Conservation (phyloP, 2,329 filamentous ascomycete genomes). For the Clarireedia sp. region DNA sequence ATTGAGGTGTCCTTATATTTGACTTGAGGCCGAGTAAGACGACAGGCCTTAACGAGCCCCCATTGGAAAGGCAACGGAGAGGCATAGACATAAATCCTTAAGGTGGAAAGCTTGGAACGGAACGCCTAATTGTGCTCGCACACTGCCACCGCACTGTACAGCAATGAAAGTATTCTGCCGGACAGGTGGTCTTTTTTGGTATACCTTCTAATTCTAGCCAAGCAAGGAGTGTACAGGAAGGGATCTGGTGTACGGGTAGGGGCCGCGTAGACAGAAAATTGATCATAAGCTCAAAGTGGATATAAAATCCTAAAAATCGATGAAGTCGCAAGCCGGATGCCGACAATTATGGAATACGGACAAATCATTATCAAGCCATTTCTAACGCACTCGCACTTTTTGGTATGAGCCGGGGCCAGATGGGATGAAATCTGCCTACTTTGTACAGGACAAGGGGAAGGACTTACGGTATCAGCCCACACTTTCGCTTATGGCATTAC, state of each 20-base stretch:
- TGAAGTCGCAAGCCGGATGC: not conserved
- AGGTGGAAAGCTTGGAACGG: not conserved
- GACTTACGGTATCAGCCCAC: not conserved
- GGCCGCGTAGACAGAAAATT: not conserved
- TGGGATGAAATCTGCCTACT: not conserved
- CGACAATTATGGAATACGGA: not conserved
- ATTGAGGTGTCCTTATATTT: conserved; percentile 29
- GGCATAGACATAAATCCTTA: conserved; percentile 21
- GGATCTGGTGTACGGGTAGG: not conserved
- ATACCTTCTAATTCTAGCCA: conserved; percentile 11
- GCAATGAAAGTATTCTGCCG: not conserved
- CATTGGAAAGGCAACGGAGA: conserved; percentile 21
- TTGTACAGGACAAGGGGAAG: not conserved
- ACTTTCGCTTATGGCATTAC: not conserved
- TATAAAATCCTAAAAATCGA: not conserved
- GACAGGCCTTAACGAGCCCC: conserved; percentile 25
- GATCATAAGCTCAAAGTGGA: conserved; percentile 2
- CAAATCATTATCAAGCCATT: not conserved
- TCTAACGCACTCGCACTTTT: not conserved
- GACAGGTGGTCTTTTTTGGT: not conserved
- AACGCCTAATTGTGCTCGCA: not conserved
- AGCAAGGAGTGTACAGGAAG: not conserved
- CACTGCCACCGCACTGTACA: not conserved
- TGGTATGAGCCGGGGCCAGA: not conserved
- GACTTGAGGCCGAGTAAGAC: conserved; percentile 22